Evolutionary conservation across 2,329 filamentous ascomycete genomes (phyloP).

Genomic region (Cercospora berteroae): DNA sequence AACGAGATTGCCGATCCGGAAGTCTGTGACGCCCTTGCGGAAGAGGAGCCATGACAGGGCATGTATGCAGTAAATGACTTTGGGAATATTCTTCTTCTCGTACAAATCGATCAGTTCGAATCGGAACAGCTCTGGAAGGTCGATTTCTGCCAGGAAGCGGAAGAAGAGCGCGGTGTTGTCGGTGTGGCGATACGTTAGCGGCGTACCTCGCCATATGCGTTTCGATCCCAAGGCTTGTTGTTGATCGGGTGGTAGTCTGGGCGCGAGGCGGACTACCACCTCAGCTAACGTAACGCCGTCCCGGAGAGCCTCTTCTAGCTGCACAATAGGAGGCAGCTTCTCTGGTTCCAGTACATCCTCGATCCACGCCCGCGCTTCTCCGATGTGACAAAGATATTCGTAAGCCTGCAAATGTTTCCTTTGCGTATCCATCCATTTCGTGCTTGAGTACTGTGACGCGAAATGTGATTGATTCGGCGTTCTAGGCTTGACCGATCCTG

Average conservation of each 20-base stretch:
- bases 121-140: slow-evolving; percentile 90
- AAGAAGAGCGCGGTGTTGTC: slow-evolving; percentile 99
- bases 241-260: slow-evolving; percentile 59
- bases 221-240: slow-evolving; percentile 34
- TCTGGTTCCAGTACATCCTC: slow-evolving; percentile 78
- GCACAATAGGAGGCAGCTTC: slow-evolving; percentile 84
- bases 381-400: slow-evolving; percentile 97
- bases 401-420: slow-evolving; percentile 95
- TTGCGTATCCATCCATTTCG: slow-evolving; percentile 99
- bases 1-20: slow-evolving; percentile 93
- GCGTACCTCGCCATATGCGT: slow-evolving; percentile 81
- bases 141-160: slow-evolving; percentile 84
- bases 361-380: slow-evolving; percentile 99
- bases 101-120: slow-evolving; percentile 98
- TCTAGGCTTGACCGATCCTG: slow-evolving; percentile 54
- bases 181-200: slow-evolving; percentile 89
- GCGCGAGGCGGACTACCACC: slow-evolving; percentile 84
- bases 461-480: slow-evolving; percentile 44
- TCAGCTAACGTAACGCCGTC: slow-evolving; percentile 94
- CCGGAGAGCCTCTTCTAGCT: slow-evolving; percentile 86
- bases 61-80: slow-evolving; percentile 98
- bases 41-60: slow-evolving; percentile 96
- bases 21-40: slow-evolving; percentile 89
- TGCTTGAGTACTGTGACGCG: slow-evolving; percentile 57
- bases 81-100: slow-evolving; percentile 99